Evolutionary conservation across 139 green algal species (phyloP), one percentile per base, ranked within the genome.

Genomic region (Tetradesmus lagerheimii): DNA sequence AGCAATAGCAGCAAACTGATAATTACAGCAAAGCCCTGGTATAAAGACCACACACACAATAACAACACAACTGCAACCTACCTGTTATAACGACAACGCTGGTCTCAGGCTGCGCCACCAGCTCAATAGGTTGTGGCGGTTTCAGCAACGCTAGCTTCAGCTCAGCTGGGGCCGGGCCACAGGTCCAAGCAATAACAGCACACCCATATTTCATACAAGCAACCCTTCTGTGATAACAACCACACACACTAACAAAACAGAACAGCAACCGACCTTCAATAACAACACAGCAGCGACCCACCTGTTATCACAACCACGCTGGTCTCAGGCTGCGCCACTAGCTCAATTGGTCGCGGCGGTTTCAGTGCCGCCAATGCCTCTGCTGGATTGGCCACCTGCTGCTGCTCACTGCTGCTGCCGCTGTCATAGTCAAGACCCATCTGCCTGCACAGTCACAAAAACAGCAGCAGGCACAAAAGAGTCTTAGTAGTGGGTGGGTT

Each of bases 281-380:
- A n/a, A n/a, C n/a, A 62, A 62, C 47, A 71, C 18, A 71, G 23
- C 23, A n/a, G 57, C 57, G 41, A 14, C 76, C 11, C 76, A 88
- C 83, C 83, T 88, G 82, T 95, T 37, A 95, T 93, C 39, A 95
- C 93, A 20, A 95, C 90, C 0, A 90, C 93, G 5, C 39, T 86
- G 29, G 90, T 94, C 25, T 95, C 81, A 2, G 93, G 91, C 66
- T 83, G 87, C 25, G 97, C 86, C 5, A 91, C 86, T 15, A 97
- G 78, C 86, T 98, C 95, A 27, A 98, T 86, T 0, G 96, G 92
- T 62, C 96, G 91, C 5, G 95, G 95, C 0, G 91, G 80, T 2
- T 67, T 75, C 53, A 94, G 89, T 16, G 64, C 83, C 16, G 38
- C 35, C 35, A 92, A 74, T 64, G 75, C 38, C 31, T 43, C 9